A percentile compares a stretch with the other conserved stretches of the same genome.
Conservation (phyloP, 768 basidiomycete species). For the Lenzites betulinus region DNA sequence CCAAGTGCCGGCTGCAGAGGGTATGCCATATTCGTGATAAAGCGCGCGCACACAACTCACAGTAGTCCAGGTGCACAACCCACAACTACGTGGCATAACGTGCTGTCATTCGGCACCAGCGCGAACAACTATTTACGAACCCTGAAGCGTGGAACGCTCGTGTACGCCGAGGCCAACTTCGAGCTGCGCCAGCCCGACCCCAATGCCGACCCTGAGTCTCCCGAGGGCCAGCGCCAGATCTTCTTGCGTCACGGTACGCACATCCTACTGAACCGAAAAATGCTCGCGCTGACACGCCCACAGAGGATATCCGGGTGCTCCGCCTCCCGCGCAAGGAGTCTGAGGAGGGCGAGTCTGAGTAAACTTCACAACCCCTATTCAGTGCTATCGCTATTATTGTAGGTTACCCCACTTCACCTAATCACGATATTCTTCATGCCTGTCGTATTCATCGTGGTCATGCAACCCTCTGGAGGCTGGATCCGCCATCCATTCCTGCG, state of each 20-base stretch:
- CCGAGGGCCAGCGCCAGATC: constrained; percentile 78
- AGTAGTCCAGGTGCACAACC: constrained; percentile 46
- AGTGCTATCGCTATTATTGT: constrained; percentile 17
- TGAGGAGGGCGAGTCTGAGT: constrained; percentile 7
- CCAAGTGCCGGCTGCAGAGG: constrained; percentile 61
- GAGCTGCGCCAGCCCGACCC: constrained; percentile 75
- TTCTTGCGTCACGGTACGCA: constrained; percentile 73
- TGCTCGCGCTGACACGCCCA: constrained; percentile 13
- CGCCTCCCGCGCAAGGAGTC: constrained; percentile 14
- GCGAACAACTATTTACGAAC: constrained; percentile 65
- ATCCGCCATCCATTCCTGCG: constrained; percentile 37
- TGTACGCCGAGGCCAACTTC: constrained; percentile 80
- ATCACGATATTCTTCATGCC: constrained; percentile 16
- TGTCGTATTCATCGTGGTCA: constrained; percentile 20
- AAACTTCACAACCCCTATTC: background rate
- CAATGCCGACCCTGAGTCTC: constrained; percentile 63
- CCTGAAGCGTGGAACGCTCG: constrained; percentile 69
- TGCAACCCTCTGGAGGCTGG: constrained; percentile 36
- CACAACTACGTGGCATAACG: constrained; percentile 71
- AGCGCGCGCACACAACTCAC: background rate
- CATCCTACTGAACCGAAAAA: background rate
- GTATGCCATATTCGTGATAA: constrained; percentile 23
- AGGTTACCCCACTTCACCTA: constrained; percentile 11
- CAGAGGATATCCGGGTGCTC: constrained; percentile 60
- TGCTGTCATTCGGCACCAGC: constrained; percentile 69